Conservation (phyloP, 495 filamentous ascomycete genomes). For the Neurospora discreta region DNA sequence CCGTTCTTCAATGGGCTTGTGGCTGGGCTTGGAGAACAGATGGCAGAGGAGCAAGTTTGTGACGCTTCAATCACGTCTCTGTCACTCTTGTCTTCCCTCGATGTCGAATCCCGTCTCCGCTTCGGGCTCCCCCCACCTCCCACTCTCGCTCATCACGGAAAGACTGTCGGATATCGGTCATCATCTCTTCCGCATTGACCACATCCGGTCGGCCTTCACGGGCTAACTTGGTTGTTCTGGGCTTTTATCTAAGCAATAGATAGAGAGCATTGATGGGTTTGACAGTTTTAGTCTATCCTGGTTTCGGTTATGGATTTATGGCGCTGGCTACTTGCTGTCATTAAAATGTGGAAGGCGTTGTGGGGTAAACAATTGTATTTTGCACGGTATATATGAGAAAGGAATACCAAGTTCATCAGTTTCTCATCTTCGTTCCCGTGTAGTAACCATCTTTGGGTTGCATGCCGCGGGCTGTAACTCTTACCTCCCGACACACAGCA, state of each 20-base stretch:
- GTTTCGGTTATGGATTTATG: background rate
- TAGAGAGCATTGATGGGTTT: background rate
- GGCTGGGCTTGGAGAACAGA: background rate
- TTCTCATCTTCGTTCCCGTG: too few relatives aligned
- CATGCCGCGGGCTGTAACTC: too few relatives aligned
- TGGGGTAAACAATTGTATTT: background rate
- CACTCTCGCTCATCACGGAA: too few relatives aligned
- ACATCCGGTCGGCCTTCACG: background rate
- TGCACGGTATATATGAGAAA: background rate
- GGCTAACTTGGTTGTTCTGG: background rate
- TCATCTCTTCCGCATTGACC: background rate
- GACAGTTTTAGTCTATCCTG: background rate
- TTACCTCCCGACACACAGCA: too few relatives aligned
- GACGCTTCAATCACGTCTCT: background rate
- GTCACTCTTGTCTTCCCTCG: background rate
- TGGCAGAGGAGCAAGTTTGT: background rate
- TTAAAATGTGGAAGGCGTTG: background rate
- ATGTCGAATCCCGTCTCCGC: too few relatives aligned
- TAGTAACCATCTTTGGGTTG: too few relatives aligned
- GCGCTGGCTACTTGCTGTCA: background rate
- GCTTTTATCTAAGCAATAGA: background rate
- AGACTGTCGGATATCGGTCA: background rate
- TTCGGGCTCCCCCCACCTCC: too few relatives aligned
- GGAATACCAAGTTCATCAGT: background rate
- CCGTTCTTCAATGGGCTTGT: background rate